Evolutionary conservation across 139 green algal species (phyloP), one percentile per base, ranked within the genome.

Genomic region (Coelastrella sp.): DNA sequence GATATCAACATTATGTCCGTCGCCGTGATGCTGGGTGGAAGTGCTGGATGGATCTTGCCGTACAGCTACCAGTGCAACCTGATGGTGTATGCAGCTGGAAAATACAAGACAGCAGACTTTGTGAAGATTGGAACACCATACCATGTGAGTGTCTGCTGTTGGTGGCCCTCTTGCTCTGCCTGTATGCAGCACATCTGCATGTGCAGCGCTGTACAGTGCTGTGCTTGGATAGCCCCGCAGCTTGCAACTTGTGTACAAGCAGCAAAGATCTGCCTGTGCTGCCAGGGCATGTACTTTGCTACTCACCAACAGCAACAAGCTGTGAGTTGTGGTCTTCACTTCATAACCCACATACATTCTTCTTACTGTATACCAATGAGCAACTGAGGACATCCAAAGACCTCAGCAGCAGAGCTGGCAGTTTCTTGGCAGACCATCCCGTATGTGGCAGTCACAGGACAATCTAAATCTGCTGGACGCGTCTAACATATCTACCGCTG

Each of bases 11-110:
- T 92, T 22, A 94, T 92, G 81, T 92, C 89, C 5, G 82, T 92
- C 3, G 90, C 91, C 15, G 89, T 93, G 82, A 95, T 95, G 93
- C 85, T 95, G 7, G 95, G 92, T n/a, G 94, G 93, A 6, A 94
- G 90, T 6, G 93, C 94, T 0, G 92, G 89, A 75, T 97, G 95
- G 85, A 90, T 94, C 59, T 92, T 90, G 63, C 95, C 94, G 17
- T 96, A 95, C 91, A 88, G 81, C 83, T 88, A 88, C 83, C 87
- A 91, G 87, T 91, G 87, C 86, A 90, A 97, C 93, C 92, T 97
- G 24, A 97, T 97, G 95, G 94, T 96, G 11, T 95, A 93, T 85
- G 91, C 90, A 4, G 93, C 95, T 6, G 95, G 95, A n/a, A 93
- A 94, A 60, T 97, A 97, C 91, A 84, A 78, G 15, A 94, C 92